Evolutionary conservation across 1,139 yeast genomes (phyloP).

Genomic region (Wickerhamiella pararugosa): DNA sequence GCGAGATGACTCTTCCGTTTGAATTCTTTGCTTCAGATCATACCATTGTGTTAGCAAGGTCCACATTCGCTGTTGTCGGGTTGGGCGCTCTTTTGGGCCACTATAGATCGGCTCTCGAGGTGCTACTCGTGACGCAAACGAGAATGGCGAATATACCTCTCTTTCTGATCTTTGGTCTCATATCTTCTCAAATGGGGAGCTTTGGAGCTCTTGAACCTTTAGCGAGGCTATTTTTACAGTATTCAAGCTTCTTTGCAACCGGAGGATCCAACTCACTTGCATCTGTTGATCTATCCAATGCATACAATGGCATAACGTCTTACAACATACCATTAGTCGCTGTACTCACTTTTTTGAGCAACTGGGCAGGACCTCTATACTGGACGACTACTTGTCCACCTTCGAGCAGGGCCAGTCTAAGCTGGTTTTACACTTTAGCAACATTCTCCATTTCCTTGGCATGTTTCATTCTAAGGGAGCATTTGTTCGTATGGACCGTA

Average conservation of each 20-base stretch:
- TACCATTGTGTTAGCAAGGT: too few species aligned
- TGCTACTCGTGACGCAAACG: conserved; percentile 56
- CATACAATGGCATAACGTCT: conserved; percentile 69
- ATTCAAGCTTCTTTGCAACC: conserved; percentile 66
- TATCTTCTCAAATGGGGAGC: conserved; percentile 28
- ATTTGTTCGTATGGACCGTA: conserved; percentile 92
- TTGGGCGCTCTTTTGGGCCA: too few species aligned
- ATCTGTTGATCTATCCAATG: conserved; percentile 76
- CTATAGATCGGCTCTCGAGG: conserved; percentile 22
- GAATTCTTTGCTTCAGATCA: too few species aligned
- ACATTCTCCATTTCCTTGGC: conserved; percentile 43
- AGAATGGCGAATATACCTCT: conserved; percentile 56
- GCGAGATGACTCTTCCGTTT: too few species aligned
- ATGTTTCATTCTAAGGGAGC: conserved; percentile 64
- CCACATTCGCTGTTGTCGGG: too few species aligned
- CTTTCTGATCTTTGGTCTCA: conserved; percentile 26
- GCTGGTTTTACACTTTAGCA: conserved; percentile 43
- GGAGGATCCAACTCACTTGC: conserved; percentile 91
- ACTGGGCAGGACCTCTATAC: conserved; percentile 72
- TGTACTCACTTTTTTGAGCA: conserved; percentile 58
- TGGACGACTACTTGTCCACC: conserved; percentile 47
- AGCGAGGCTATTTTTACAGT: conserved; percentile 36
- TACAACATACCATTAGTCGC: conserved; percentile 70
- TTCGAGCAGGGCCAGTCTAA: conserved; percentile 22
- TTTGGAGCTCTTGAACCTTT: conserved; percentile 14